These are phyloP conservation scores for Metschnikowia lachancei DNA, from an alignment of 805 yeast species.

Conservation along the genomic window DNA sequence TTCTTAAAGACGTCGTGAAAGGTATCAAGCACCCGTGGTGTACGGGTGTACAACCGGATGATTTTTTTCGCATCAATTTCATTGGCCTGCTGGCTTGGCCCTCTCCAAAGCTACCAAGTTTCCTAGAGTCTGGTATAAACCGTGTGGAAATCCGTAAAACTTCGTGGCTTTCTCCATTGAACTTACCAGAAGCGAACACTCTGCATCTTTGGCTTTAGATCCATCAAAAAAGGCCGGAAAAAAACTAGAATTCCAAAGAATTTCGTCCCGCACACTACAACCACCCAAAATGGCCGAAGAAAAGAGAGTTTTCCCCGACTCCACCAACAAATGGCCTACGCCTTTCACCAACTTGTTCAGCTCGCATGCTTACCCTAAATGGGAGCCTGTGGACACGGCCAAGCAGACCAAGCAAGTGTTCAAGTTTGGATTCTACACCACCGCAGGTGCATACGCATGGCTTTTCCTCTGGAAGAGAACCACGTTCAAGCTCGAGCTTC, in stretches of 20 bases:
- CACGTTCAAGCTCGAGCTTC: slow-evolving; percentile 41
- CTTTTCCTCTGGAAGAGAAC: slow-evolving; percentile 44
- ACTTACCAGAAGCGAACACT: too few relatives aligned
- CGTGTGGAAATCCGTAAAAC: background rate
- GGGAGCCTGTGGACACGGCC: slow-evolving; percentile 55
- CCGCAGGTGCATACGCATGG: slow-evolving; percentile 49
- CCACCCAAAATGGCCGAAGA: slow-evolving; percentile 22
- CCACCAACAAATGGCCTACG: slow-evolving; percentile 41
- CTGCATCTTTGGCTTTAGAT: background rate
- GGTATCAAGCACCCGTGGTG: too few relatives aligned
- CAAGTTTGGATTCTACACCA: slow-evolving; percentile 46
- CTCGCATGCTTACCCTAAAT: slow-evolving; percentile 44
- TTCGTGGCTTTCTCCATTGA: too few relatives aligned
- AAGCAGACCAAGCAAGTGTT: slow-evolving; percentile 48
- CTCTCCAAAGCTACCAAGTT: background rate
- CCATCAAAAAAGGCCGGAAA: too few relatives aligned
- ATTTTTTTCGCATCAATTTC: slow-evolving; percentile 17
- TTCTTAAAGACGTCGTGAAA: too few relatives aligned
- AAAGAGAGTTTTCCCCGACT: slow-evolving; percentile 29
- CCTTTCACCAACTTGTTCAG: slow-evolving; percentile 40
- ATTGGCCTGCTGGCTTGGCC: slow-evolving; percentile 13
- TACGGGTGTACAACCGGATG: slow-evolving; percentile 14
- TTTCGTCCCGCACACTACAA: background rate
- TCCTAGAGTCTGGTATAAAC: background rate
- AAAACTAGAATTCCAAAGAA: background rate